Percentiles rank a stretch among this genome's conserved stretches.
These are phyloP conservation scores for Annulohypoxylon truncatum DNA, from an alignment of 2,329 filamentous ascomycete species.

Conservation along the genomic window DNA sequence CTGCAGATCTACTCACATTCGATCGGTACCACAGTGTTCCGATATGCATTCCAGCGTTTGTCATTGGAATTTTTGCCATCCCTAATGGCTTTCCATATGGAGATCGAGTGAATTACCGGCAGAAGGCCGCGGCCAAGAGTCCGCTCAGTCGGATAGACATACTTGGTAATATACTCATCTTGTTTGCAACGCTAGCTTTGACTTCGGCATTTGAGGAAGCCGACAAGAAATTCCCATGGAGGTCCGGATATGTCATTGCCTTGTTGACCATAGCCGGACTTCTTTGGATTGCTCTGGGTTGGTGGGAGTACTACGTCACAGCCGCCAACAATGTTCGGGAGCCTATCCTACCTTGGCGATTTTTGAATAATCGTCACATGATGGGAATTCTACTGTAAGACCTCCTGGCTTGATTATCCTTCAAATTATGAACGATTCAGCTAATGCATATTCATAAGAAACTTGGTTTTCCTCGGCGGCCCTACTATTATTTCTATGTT, in stretches of 20 bases:
- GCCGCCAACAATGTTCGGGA: not conserved
- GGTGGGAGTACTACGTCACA: not conserved
- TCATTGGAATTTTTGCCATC: slow-evolving; percentile 17
- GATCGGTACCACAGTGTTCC: not conserved
- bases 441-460: not conserved
- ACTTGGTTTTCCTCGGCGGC: not conserved
- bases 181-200: slow-evolving; percentile 1
- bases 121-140: not conserved
- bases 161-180: not conserved
- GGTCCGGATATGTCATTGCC: slow-evolving; percentile 35
- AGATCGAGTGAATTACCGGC: not conserved
- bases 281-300: slow-evolving; percentile 4
- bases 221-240: slow-evolving; percentile 28
- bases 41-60: not conserved
- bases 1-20: not conserved
- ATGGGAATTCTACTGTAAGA: slow-evolving; percentile 1
- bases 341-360: not conserved
- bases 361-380: slow-evolving; percentile 2
- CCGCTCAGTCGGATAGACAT: slow-evolving; percentile 33
- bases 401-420: not conserved
- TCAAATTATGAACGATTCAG: not conserved
- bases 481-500: not conserved
- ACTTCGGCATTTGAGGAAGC: slow-evolving; percentile 29
- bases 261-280: slow-evolving; percentile 12
- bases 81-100: slow-evolving; percentile 27